These are phyloP conservation scores for Cercospora sesami DNA, from an alignment of 2,329 filamentous ascomycete species.

Conservation along the genomic window DNA sequence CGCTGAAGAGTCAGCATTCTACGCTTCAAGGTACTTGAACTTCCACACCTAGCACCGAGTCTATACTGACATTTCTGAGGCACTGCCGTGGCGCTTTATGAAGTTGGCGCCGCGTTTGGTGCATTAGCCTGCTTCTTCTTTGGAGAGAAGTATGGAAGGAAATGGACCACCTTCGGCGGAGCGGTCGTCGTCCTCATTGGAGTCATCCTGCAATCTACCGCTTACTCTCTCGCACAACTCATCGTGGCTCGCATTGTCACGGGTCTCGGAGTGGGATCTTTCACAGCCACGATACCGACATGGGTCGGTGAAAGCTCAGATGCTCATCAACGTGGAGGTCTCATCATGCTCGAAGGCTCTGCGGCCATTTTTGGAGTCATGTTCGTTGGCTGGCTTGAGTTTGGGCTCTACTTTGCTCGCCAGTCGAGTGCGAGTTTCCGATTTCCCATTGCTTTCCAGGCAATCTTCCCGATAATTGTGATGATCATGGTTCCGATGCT, in stretches of 20 bases:
- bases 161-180: conserved; percentile 45
- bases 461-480: conserved; percentile 45
- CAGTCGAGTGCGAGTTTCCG: conserved; percentile 33
- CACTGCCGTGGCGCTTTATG: conserved; percentile 38
- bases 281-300: conserved; percentile 29
- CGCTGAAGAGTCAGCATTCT: conserved; percentile 21
- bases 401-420: conserved; percentile 29
- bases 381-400: conserved; percentile 31
- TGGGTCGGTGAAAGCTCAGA: conserved; percentile 28
- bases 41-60: background rate
- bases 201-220: conserved; percentile 42
- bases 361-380: conserved; percentile 31
- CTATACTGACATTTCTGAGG: conserved; percentile 18
- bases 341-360: conserved; percentile 29
- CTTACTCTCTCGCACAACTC: conserved; percentile 48
- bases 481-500: conserved; percentile 38
- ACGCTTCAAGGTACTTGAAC: conserved; percentile 30
- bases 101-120: conserved; percentile 33
- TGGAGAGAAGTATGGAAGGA: conserved; percentile 46
- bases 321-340: conserved; percentile 24
- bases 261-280: conserved; percentile 46
- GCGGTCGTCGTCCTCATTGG: conserved; percentile 44
- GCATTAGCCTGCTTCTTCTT: conserved; percentile 44
- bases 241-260: conserved; percentile 55
- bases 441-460: conserved; percentile 48